These are phyloP conservation scores for Stagonosporopsis rhizophila DNA, from an alignment of 2,329 filamentous ascomycete genomes.

Conservation along the genomic window DNA sequence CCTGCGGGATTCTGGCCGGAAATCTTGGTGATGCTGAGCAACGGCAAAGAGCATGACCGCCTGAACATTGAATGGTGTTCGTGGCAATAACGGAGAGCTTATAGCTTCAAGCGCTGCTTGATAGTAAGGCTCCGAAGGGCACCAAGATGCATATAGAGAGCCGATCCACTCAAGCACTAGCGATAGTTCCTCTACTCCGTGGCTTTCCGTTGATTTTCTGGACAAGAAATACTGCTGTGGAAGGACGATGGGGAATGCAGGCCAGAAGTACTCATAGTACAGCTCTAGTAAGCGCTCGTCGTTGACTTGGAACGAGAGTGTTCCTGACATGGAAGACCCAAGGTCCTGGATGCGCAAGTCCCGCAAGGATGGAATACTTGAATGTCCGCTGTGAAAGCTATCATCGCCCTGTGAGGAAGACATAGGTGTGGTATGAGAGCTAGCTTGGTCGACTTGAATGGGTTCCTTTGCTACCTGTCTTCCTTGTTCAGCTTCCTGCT, in stretches of 20 bases:
- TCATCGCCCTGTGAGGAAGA: constrained; percentile 11
- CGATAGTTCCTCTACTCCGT: constrained; percentile 34
- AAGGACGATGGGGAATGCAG: constrained; percentile 61
- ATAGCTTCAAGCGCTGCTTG: constrained; percentile 32
- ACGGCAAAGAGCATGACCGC: constrained; percentile 78
- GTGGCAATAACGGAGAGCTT: constrained; percentile 23
- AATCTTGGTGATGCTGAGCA: constrained; percentile 78
- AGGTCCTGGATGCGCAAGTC: constrained; percentile 12
- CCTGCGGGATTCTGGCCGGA: constrained; percentile 70
- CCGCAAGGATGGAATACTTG: constrained; percentile 5
- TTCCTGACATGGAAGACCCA: neutral
- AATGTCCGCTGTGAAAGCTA: neutral
- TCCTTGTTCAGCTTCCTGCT: constrained; percentile 32
- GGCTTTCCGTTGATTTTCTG: constrained; percentile 23
- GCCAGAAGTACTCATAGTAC: constrained; percentile 57
- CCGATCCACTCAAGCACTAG: constrained; percentile 43
- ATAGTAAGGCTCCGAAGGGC: constrained; percentile 37
- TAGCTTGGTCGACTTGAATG: neutral
- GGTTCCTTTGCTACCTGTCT: constrained; percentile 14
- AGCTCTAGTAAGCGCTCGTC: constrained; percentile 39
- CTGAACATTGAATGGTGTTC: constrained; percentile 69
- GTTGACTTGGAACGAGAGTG: constrained; percentile 34
- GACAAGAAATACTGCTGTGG: constrained; percentile 52
- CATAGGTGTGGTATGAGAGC: neutral
- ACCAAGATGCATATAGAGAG: constrained; percentile 44